phyloP scores from a whole-genome alignment of 2,329 filamentous ascomycete species.

The Penicillium sp. region DNA sequence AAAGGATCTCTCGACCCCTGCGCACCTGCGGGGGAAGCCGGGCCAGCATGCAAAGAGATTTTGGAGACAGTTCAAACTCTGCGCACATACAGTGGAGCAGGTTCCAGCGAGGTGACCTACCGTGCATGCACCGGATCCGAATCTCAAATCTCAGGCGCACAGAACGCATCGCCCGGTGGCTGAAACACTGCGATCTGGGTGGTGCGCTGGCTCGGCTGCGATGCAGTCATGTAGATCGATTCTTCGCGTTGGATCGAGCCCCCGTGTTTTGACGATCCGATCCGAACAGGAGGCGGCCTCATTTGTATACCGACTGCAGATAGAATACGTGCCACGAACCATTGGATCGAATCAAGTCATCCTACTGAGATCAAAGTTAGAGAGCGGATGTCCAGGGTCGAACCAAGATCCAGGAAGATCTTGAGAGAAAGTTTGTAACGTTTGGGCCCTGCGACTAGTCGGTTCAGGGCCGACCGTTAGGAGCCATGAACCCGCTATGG shows the following conservation, averaged over 20 bases:
- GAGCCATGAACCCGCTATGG: slow-evolving; percentile 18
- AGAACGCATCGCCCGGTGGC: slow-evolving; percentile 24
- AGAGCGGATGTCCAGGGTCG: neutral
- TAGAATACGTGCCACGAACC: neutral
- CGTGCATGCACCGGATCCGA: slow-evolving; percentile 17
- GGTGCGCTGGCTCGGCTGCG: slow-evolving; percentile 13
- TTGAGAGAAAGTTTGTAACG: slow-evolving; percentile 13
- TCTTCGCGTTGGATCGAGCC: slow-evolving; percentile 9
- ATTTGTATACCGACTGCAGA: slow-evolving; percentile 11
- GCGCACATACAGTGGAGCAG: neutral
- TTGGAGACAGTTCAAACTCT: neutral
- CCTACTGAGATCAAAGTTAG: neutral
- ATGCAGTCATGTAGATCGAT: slow-evolving; percentile 24
- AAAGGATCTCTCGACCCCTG: slow-evolving; percentile 6
- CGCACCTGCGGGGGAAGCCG: slow-evolving; percentile 12
- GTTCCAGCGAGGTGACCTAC: slow-evolving; percentile 24
- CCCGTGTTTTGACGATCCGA: neutral
- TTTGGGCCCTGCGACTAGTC: slow-evolving; percentile 6
- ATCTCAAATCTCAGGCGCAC: slow-evolving; percentile 18
- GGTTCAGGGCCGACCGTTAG: slow-evolving; percentile 17
- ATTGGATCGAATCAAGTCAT: neutral
- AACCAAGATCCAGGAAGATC: slow-evolving; percentile 18
- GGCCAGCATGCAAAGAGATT: neutral
- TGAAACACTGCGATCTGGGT: slow-evolving; percentile 23
- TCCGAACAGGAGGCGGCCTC: neutral